Evolutionary conservation across 345 rosid species (phyloP), one percentile per base, ranked within the genome.

Genomic region (Sapria himalayana): DNA sequence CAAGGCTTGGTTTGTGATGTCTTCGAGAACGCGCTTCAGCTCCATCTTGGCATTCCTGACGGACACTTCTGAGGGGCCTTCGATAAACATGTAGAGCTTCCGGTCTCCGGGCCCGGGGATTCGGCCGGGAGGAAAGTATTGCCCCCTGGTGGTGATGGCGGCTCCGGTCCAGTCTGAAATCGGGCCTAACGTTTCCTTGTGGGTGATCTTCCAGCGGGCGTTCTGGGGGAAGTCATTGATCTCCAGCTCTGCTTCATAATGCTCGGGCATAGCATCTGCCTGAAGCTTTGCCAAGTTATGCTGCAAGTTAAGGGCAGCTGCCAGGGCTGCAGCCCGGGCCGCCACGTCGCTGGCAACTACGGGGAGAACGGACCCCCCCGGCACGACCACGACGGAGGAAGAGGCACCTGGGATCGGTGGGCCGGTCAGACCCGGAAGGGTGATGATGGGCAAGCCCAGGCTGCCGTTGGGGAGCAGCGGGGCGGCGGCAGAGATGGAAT

Each of bases 191-290:
- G 98, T 82, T 61, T 89, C 98, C 70, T 89, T 89, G 69, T 89
- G 94, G 11, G 94, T 89, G 49, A 89, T 85, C 68, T 82, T 82
- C 94, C 98, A 82, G 39, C 98, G 73, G 54, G 94, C 98, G 67
- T 82, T 89, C 48, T 82, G 98, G 16, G 93, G 94, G 19, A 82
- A 89, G 55, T 89, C 94, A 56, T 82, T 89, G 15, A 82, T 89
- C 58, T 82, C 98, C 48, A 89, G 51, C 61, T 82, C 98, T 15
- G 98, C 98, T 66, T 75, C 93, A 56, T 78, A 82, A 60, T 86
- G 98, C 64, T 86, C 94, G 1, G 93, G 93, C 91, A 78, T 62
- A 34, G 92, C 91, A 72, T 86, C 92, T 17, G 91, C 80, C 67
- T 86, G 94, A 59, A 86, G 78, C 74, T 76, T 78, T 3, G 93